Base-by-base conservation (phyloP, 164 flowering plant species). In the Aristolochia contorta region DNA sequence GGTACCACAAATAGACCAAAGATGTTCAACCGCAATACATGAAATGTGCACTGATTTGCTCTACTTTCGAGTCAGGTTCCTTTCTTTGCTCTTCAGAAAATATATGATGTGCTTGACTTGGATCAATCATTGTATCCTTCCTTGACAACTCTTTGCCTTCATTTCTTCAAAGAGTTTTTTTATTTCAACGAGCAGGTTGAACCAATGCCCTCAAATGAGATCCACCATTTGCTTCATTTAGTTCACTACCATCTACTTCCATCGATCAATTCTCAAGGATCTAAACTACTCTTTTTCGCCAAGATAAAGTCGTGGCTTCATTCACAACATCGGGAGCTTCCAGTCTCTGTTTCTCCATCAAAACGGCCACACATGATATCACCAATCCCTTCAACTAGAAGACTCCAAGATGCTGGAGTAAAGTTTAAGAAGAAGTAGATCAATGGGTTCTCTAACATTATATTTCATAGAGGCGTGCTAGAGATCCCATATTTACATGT, bases 351-450 rank as follows among this genome's bases (percentile, higher is more conserved):
- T 12, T 15, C 20, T 48, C 51, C 20, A n/a, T 32, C 33, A 32
- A n/a, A n/a, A 15, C 51, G 7, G 33, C 33, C 33, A 32, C 33
- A 4, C n/a, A 15, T 3, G 18, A 58, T 21, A 16, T 45, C 20
- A 32, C 33, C 33, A 32, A 60, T 60, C 23, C 56, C 48, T 19
- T n/a, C 5, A 13, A 57, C 57, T 14, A 49, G 48, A 6, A 37
- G 24, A 43, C 64, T 61, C 16, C 57, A 19, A 19, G 64, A 50
- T 16, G 64, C 64, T 2, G 64, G 65, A 21, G 22, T 62, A 47
- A 43, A 62, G 49, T 33, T 62, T 33, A n/a, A n/a, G n/a, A n/a
- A n/a, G n/a, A n/a, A n/a, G n/a, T n/a, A n/a, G n/a, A 45, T 8
- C n/a, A 55, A 10, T 9, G 21, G n/a, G 4, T 33, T 60, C 21